phyloP scores from a whole-genome alignment of 257 asterid species.

The Lycium barbarum region DNA sequence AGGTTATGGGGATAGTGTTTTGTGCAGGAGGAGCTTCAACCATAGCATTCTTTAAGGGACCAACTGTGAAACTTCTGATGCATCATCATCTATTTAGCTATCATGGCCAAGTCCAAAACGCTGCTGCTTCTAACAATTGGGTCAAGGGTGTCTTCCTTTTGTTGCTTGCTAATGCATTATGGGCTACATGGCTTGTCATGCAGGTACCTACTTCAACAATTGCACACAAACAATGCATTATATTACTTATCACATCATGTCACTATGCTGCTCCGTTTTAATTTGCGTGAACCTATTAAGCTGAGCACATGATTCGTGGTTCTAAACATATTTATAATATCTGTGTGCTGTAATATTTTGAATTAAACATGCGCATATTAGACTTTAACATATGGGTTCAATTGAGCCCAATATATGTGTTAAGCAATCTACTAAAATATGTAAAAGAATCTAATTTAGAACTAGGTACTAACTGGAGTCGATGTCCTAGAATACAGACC shows the following conservation, averaged over 20 bases:
- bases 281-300: too few relatives aligned
- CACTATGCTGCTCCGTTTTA: too few relatives aligned
- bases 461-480: background rate
- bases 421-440: background rate
- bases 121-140: slow-evolving; percentile 58
- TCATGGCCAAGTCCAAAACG: slow-evolving; percentile 40
- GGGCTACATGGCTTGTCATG: slow-evolving; percentile 82
- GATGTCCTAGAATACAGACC: background rate
- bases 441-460: background rate
- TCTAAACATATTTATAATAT: too few relatives aligned
- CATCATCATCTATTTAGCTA: slow-evolving; percentile 64
- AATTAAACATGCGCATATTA: background rate
- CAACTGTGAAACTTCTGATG: slow-evolving; percentile 53
- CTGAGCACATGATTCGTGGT: too few relatives aligned
- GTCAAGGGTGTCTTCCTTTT: slow-evolving; percentile 73
- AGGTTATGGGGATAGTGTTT: slow-evolving; percentile 56
- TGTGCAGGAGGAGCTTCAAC: slow-evolving; percentile 77
- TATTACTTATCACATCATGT: too few relatives aligned
- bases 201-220: slow-evolving; percentile 52
- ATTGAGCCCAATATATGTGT: background rate
- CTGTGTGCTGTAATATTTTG: too few relatives aligned
- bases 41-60: slow-evolving; percentile 78
- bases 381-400: too few relatives aligned
- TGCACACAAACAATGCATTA: too few relatives aligned
- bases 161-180: slow-evolving; percentile 62